Evolutionary conservation across 2,329 filamentous ascomycete species (phyloP), one percentile per base, ranked within the genome.

Genomic region (Metarhizium guizhouense): DNA sequence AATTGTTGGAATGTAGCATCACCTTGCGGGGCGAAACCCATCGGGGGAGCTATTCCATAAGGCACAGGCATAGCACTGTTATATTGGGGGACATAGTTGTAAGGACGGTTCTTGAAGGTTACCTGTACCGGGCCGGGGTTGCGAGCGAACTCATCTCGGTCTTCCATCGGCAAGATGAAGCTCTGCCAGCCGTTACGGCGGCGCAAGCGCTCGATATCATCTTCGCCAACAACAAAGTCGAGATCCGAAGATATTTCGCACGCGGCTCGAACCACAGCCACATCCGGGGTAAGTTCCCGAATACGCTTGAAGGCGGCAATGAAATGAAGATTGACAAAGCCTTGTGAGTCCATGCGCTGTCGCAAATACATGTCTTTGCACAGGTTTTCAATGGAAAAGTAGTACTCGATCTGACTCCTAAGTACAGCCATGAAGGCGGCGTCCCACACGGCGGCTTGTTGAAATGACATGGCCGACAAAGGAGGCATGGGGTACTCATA

Each of bases 371-470:
- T 79, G 66, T 99, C 94, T 72, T 96, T 96, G 79, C 90, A 88
- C 52, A 97, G 79, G 68, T 99, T 99, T 66, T 96, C 89, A 32
- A 96, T 82, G 0, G 93, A 97, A 73, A 99, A 96, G 72, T 99
- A 99, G 75, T 96, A 99, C 65, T 96, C 90, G 42, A 91, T 81
- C 66, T 80, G 75, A 60, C 68, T 68, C 54, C 72, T 76, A 51
- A 83, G 68, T 50, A 76, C 68, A 3, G 70, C 62, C 42, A 77
- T 50, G 16, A 70, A 53, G 60, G 70, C 62, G 65, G 86, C 84
- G 63, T 80, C 59, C 76, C 79, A 65, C 83, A 81, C 80, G 5
- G 65, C 81, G 47, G 64, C 63, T 50, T 64, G 65, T 50, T 68
- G 68, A 59, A 65, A 70, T 18, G 68, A 63, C 54, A 71, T 62